Percentiles rank a stretch among this genome's conserved stretches.
Conservation (phyloP, 148 eudicot genomes). For the Vaccinium corymbosum region DNA sequence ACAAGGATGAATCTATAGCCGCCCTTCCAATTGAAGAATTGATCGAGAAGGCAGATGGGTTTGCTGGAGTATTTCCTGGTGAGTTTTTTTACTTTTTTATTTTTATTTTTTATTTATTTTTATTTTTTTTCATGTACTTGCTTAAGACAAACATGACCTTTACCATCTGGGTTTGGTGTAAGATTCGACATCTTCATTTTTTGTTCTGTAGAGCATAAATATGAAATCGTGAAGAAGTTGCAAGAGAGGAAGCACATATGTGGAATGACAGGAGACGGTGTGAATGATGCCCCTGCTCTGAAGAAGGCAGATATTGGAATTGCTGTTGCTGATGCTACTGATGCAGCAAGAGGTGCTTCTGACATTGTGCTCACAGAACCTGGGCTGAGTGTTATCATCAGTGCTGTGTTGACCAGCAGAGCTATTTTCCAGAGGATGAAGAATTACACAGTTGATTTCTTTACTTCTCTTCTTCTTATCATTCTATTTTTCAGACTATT, state of each 20-base stretch:
- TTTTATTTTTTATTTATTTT: not conserved
- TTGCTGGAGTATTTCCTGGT: constrained; percentile 97
- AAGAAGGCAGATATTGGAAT: constrained; percentile 98
- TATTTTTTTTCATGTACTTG: not conserved
- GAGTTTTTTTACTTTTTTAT: not conserved
- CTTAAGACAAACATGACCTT: not conserved
- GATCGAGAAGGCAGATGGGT: constrained; percentile 94
- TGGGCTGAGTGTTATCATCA: constrained; percentile 93
- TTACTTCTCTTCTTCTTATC: not conserved
- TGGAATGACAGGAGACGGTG: constrained; percentile 99
- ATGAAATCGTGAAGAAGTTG: constrained; percentile 93
- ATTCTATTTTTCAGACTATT: not conserved
- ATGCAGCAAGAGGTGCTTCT: constrained; percentile 95
- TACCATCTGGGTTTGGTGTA: not conserved
- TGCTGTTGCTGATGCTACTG: constrained; percentile 96
- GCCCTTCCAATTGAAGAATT: constrained; percentile 75
- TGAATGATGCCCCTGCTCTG: constrained; percentile 94
- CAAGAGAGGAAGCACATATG: constrained; percentile 97
- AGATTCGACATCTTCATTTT: not conserved
- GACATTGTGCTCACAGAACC: constrained; percentile 96
- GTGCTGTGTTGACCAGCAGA: constrained; percentile 94
- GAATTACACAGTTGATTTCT: constrained; percentile 73
- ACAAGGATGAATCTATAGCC: constrained; percentile 68
- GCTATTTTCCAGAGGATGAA: constrained; percentile 99
- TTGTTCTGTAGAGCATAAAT: constrained; percentile 69